These are phyloP conservation scores for Collybia sordida DNA, from an alignment of 768 basidiomycete genomes.

Conservation along the genomic window DNA sequence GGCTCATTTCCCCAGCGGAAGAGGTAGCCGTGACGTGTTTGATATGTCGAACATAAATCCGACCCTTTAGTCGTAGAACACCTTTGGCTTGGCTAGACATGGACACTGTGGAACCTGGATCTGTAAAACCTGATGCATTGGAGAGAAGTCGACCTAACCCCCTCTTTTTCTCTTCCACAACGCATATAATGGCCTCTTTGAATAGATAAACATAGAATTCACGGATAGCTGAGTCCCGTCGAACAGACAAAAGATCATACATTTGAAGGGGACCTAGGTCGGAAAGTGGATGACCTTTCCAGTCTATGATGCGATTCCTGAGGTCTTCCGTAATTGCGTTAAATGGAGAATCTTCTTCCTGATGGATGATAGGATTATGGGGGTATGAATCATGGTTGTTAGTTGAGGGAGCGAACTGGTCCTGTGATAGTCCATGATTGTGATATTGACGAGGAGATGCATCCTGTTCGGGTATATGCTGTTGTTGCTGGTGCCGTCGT, in stretches of 20 bases:
- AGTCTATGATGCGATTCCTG: constrained; percentile 87
- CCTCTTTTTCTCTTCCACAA: constrained; percentile 93
- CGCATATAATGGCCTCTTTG: constrained; percentile 96
- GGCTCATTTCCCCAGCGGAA: constrained; percentile 78
- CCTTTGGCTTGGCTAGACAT: constrained; percentile 48
- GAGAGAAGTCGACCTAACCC: constrained; percentile 74
- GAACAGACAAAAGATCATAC: constrained; percentile 88
- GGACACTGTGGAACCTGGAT: constrained; percentile 44
- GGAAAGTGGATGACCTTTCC: constrained; percentile 92
- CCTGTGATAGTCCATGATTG: constrained; percentile 26
- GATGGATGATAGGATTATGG: constrained; percentile 33
- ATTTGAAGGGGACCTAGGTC: constrained; percentile 88
- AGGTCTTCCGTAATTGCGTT: constrained; percentile 85
- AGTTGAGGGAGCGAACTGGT: constrained; percentile 30
- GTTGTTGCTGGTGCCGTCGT: constrained; percentile 20
- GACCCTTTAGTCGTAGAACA: constrained; percentile 87
- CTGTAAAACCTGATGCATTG: constrained; percentile 55
- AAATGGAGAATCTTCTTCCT: constrained; percentile 77
- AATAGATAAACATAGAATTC: constrained; percentile 98
- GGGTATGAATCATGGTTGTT: constrained; percentile 30
- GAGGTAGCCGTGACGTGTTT: constrained; percentile 83
- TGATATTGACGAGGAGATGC: constrained; percentile 25
- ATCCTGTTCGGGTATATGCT: constrained; percentile 22
- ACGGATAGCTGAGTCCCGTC: constrained; percentile 84
- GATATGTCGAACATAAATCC: constrained; percentile 96